phyloP scores from a whole-genome alignment of 345 rosid genomes.

The Cardamine chenopodiifolia region DNA sequence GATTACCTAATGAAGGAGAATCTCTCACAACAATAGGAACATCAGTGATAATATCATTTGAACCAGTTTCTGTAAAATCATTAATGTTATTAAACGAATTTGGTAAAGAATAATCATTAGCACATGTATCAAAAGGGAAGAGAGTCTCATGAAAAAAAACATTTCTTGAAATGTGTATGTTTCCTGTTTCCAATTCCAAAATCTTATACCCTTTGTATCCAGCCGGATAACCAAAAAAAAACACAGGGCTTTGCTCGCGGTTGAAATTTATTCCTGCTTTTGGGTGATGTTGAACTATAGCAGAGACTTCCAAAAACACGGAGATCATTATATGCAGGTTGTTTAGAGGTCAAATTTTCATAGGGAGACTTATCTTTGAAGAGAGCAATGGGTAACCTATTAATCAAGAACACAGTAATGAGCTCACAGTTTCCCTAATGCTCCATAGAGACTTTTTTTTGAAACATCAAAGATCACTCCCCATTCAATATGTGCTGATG shows the following conservation, averaged over 20 bases:
- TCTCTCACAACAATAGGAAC: not conserved
- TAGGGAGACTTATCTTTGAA: not conserved
- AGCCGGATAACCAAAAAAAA: not conserved
- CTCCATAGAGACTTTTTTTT: too few relatives aligned
- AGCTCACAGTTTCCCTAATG: not conserved
- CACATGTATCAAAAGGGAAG: not conserved
- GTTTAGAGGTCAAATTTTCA: not conserved
- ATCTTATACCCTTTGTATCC: not conserved
- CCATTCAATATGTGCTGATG: too few relatives aligned
- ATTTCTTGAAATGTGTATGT: not conserved
- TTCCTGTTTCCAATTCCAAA: not conserved
- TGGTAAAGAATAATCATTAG: not conserved
- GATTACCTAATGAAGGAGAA: fast-evolving
- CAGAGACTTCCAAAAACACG: not conserved
- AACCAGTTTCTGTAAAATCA: not conserved
- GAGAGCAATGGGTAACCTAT: fast-evolving
- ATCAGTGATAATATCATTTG: too few relatives aligned
- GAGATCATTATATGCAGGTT: not conserved
- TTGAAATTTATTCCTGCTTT: not conserved
- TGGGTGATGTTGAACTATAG: not conserved
- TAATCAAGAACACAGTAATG: not conserved
- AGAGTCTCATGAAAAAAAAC: not conserved
- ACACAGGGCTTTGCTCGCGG: not conserved
- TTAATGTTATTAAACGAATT: fast-evolving
- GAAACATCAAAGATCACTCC: too few relatives aligned